A percentile compares a stretch with the other conserved stretches of the same genome.
Conservation (phyloP, 139 green algal genomes). For the Chlorella ohadii region DNA sequence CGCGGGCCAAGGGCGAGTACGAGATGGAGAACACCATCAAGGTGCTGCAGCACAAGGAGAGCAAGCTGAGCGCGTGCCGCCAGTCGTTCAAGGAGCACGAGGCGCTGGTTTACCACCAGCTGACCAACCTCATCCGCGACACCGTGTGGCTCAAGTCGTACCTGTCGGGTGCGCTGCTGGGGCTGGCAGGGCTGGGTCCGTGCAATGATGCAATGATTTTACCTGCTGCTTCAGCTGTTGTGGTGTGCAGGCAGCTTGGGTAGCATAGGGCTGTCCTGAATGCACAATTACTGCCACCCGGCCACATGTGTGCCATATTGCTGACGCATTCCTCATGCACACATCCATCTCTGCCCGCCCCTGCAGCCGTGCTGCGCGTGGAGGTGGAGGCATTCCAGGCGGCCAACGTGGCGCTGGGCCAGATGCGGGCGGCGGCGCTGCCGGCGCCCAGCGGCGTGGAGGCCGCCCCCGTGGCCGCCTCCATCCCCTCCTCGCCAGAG, state of each 20-base stretch:
- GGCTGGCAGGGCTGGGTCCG: too few relatives aligned
- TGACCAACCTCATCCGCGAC: constrained; percentile 87
- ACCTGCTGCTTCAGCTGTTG: too few relatives aligned
- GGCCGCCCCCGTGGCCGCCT: constrained; percentile 15
- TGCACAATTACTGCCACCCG: too few relatives aligned
- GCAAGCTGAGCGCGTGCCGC: constrained; percentile 74
- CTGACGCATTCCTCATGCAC: too few relatives aligned
- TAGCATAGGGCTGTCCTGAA: too few relatives aligned
- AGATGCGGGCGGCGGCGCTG: constrained; percentile 45
- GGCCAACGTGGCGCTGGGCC: constrained; percentile 58
- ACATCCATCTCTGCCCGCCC: not conserved
- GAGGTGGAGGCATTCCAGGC: constrained; percentile 66
- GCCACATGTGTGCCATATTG: too few relatives aligned
- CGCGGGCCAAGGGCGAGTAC: constrained; percentile 65
- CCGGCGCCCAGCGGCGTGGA: constrained; percentile 1
- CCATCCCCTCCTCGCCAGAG: constrained; percentile 38
- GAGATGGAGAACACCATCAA: constrained; percentile 78
- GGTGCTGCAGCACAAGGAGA: constrained; percentile 80
- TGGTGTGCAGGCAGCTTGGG: too few relatives aligned
- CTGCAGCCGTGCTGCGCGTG: constrained; percentile 64
- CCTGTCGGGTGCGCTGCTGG: constrained; percentile 51
- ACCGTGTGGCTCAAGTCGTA: constrained; percentile 86
- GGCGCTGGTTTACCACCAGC: constrained; percentile 82
- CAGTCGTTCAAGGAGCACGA: constrained; percentile 85
- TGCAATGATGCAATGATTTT: too few relatives aligned